These are phyloP conservation scores for Salix viminalis DNA, from an alignment of 345 rosid species.

Conservation along the genomic window DNA sequence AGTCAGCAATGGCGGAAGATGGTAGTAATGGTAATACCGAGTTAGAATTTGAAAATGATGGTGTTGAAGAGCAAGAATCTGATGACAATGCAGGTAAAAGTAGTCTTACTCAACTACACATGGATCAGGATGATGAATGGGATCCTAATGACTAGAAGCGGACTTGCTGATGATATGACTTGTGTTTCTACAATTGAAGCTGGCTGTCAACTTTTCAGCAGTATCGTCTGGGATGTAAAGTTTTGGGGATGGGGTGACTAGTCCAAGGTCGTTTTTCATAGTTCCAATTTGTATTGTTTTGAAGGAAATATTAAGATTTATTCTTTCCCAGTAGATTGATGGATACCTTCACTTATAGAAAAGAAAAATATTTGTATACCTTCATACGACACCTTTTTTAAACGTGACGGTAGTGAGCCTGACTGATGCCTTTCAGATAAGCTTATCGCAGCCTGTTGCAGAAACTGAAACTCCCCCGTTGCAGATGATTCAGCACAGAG, in stretches of 20 bases:
- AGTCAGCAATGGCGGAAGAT: constrained; percentile 36
- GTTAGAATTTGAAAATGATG: constrained; percentile 54
- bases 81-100: constrained; percentile 40
- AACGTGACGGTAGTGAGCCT: constrained; percentile 1
- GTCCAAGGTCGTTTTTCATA: constrained; percentile 25
- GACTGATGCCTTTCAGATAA: constrained; percentile 4
- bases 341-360: constrained; percentile 25
- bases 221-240: constrained; percentile 27
- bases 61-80: constrained; percentile 50
- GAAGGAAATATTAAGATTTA: constrained; percentile 36
- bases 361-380: constrained; percentile 25
- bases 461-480: neutral
- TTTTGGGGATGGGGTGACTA: constrained; percentile 20
- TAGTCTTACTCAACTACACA: constrained; percentile 35
- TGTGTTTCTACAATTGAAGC: constrained; percentile 12
- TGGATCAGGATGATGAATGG: constrained; percentile 88
- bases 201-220: constrained; percentile 23
- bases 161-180: constrained; percentile 11
- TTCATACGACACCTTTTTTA: constrained; percentile 16
- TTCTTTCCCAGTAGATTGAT: constrained; percentile 41
- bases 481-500: neutral
- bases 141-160: constrained; percentile 79
- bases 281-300: constrained; percentile 21
- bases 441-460: constrained; percentile 6
- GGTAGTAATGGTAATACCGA: constrained; percentile 44